Evolutionary conservation across 352 stramenopile genomes (phyloP).

Genomic region (Peronospora destructor): DNA sequence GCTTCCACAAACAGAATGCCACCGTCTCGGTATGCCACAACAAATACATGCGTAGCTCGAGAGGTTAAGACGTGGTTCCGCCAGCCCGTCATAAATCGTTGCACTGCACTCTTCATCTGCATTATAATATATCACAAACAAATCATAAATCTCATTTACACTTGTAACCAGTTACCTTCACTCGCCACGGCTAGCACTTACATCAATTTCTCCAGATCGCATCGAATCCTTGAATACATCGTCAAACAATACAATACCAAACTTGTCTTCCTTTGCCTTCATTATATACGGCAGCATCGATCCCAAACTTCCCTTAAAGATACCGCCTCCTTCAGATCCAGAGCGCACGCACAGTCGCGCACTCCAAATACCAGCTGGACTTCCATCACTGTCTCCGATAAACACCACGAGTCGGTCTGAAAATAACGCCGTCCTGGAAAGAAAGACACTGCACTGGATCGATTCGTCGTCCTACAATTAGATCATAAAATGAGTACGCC

Average conservation of each 20-base stretch:
- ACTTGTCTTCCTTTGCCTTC: slow-evolving; percentile 67
- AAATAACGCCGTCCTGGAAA: slow-evolving; percentile 51
- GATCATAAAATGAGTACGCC: slow-evolving; percentile 2
- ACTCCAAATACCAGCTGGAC: slow-evolving; percentile 54
- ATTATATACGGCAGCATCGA: slow-evolving; percentile 74
- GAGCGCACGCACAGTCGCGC: slow-evolving; percentile 53
- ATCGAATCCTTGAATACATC: slow-evolving; percentile 57
- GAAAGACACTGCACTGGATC: slow-evolving; percentile 53
- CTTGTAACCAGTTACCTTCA: neutral
- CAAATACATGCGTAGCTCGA: slow-evolving; percentile 57
- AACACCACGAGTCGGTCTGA: slow-evolving; percentile 61
- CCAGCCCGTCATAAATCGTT: slow-evolving; percentile 63
- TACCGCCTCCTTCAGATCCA: slow-evolving; percentile 54
- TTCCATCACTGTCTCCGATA: slow-evolving; percentile 55
- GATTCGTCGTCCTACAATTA: slow-evolving; percentile 45
- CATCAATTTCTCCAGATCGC: slow-evolving; percentile 40
- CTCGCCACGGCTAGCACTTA: slow-evolving; percentile 19
- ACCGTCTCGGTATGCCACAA: slow-evolving; percentile 56
- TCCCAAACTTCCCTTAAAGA: slow-evolving; percentile 63
- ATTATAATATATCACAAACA: neutral
- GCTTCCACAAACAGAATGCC: slow-evolving; percentile 48
- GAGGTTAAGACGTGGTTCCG: slow-evolving; percentile 61
- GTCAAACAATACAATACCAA: slow-evolving; percentile 61
- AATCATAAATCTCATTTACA: slow-evolving; percentile 6
- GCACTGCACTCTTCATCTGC: slow-evolving; percentile 49